These are phyloP conservation scores for Ceratobasidium sp. DNA, from an alignment of 1,284 basidiomycete genomes.

Conservation along the genomic window DNA sequence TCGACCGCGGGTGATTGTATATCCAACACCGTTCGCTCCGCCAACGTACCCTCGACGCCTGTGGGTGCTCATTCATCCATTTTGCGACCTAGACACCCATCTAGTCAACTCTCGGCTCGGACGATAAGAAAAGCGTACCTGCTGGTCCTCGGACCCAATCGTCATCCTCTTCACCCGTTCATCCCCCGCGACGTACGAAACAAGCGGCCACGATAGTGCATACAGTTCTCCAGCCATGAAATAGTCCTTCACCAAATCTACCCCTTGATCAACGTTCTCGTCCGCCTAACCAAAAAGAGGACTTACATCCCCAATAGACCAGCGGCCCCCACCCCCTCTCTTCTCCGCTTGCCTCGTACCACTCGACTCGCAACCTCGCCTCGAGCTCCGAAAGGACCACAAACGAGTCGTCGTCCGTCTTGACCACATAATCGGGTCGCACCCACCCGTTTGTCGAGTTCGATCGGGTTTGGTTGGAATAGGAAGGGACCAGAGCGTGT, in stretches of 20 bases:
- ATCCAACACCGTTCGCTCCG: slow-evolving; percentile 58
- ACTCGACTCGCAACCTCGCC: slow-evolving; percentile 22
- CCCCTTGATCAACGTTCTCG: not conserved
- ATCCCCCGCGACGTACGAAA: slow-evolving; percentile 84
- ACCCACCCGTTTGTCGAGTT: slow-evolving; percentile 63
- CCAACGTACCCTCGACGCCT: too few species aligned
- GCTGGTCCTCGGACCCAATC: slow-evolving; percentile 94
- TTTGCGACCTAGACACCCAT: too few species aligned
- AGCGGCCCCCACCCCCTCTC: slow-evolving; percentile 64
- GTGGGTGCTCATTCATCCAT: too few species aligned
- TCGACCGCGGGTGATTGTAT: slow-evolving; percentile 94
- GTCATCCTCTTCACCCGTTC: slow-evolving; percentile 73
- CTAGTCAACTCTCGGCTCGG: too few species aligned
- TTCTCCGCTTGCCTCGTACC: slow-evolving; percentile 16
- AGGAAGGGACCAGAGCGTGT: slow-evolving; percentile 89
- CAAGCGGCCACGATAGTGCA: slow-evolving; percentile 88
- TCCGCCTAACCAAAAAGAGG: not conserved
- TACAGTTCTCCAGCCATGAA: slow-evolving; percentile 99
- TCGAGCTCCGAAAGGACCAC: slow-evolving; percentile 69
- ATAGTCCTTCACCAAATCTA: slow-evolving; percentile 83
- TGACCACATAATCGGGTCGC: slow-evolving; percentile 86
- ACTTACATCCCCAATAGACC: slow-evolving; percentile 84
- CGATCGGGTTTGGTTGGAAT: not conserved
- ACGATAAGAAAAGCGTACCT: slow-evolving; percentile 55
- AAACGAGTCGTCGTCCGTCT: slow-evolving; percentile 93